These are phyloP conservation scores for Baorangia bicolor DNA, from an alignment of 768 basidiomycete genomes.

Conservation along the genomic window DNA sequence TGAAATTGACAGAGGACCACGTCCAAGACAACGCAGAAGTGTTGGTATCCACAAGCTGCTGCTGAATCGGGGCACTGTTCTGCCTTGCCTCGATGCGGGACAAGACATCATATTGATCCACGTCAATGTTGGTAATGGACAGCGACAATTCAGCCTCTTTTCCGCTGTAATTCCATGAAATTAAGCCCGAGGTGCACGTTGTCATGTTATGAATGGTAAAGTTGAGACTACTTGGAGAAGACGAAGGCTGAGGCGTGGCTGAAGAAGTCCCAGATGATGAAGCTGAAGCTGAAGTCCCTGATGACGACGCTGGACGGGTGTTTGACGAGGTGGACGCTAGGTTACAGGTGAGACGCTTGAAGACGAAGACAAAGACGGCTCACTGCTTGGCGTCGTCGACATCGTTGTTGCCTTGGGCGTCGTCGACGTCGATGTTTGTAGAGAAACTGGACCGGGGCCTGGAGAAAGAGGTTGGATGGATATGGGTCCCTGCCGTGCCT, in stretches of 20 bases:
- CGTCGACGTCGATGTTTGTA: slow-evolving; percentile 1
- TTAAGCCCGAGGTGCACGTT: slow-evolving; percentile 32
- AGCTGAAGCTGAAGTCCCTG: slow-evolving; percentile 3
- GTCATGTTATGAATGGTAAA: slow-evolving; percentile 33
- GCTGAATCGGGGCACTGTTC: slow-evolving; percentile 10
- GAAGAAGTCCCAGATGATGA: slow-evolving; percentile 17
- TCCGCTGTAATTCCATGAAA: slow-evolving; percentile 44
- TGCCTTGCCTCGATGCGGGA: slow-evolving; percentile 3
- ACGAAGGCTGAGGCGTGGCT: slow-evolving; percentile 13
- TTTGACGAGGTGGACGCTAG: not conserved
- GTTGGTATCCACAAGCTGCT: slow-evolving; percentile 28
- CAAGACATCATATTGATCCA: slow-evolving; percentile 26
- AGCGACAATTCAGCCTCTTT: slow-evolving; percentile 30
- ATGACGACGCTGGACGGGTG: slow-evolving; percentile 1
- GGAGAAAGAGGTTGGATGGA: not conserved
- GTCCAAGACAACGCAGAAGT: slow-evolving; percentile 30
- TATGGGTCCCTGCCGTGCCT: slow-evolving; percentile 24
- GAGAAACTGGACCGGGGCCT: slow-evolving; percentile 9
- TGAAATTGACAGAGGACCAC: slow-evolving; percentile 48
- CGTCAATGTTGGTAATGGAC: slow-evolving; percentile 41
- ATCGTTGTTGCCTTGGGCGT: slow-evolving; percentile 4
- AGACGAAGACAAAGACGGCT: slow-evolving; percentile 8
- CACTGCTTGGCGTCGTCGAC: slow-evolving; percentile 15
- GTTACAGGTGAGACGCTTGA: slow-evolving; percentile 1
- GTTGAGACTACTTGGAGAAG: slow-evolving; percentile 15